Percentiles rank a stretch among this genome's conserved stretches.
phyloP scores from a whole-genome alignment of 2,329 filamentous ascomycete species.

The Rhexocercosporidium sp. region DNA sequence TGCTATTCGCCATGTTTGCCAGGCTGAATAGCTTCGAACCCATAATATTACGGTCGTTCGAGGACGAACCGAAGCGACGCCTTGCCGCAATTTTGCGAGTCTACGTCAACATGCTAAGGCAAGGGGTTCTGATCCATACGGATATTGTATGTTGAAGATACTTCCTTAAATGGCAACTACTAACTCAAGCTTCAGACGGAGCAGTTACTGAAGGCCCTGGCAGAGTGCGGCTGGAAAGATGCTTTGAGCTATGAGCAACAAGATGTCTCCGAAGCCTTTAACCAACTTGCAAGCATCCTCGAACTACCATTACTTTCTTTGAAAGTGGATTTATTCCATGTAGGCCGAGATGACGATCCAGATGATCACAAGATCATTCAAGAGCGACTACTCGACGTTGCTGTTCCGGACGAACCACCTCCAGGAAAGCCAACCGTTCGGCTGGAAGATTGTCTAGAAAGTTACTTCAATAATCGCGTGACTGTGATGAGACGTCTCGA shows the following conservation, averaged over 20 bases:
- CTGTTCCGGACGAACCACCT: conserved; percentile 75
- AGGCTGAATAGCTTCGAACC: conserved; percentile 89
- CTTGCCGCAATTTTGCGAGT: conserved; percentile 80
- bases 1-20: conserved; percentile 96
- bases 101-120: conserved; percentile 92
- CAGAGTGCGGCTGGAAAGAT: conserved; percentile 87
- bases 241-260: conserved; percentile 81
- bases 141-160: conserved; percentile 60
- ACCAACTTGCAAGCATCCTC: conserved; percentile 89
- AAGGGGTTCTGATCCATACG: conserved; percentile 81
- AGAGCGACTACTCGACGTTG: conserved; percentile 87
- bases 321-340: conserved; percentile 94
- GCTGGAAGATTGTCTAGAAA: conserved; percentile 88
- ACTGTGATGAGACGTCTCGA: conserved; percentile 82
- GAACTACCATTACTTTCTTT: conserved; percentile 86
- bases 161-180: conserved; percentile 1
- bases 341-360: conserved; percentile 78
- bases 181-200: conserved; percentile 63
- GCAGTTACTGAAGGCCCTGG: conserved; percentile 80
- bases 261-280: conserved; percentile 94
- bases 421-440: conserved; percentile 71
- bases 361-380: conserved; percentile 96
- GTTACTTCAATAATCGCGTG: conserved; percentile 87
- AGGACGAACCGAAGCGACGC: conserved; percentile 72
- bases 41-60: conserved; percentile 81